Conservation (phyloP, 805 yeast species). For the Pachysolen tannophilus region DNA sequence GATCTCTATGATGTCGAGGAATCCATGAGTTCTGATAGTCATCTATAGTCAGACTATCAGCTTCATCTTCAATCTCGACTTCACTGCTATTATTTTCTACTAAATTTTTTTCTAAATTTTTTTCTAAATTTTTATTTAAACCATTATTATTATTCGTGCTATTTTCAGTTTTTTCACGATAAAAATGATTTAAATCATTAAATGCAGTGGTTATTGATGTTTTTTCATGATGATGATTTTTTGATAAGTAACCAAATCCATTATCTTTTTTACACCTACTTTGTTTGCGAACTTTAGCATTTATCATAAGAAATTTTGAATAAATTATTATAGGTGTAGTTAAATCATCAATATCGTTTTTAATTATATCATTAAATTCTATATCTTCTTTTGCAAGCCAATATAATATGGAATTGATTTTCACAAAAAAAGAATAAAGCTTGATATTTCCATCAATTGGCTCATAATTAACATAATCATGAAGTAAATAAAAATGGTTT, state of each 20-base stretch:
- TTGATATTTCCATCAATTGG: not conserved
- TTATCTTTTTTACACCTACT: not conserved
- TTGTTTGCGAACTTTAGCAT: not conserved
- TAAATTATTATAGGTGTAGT: not conserved
- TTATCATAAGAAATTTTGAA: slow-evolving; percentile 1
- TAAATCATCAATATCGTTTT: slow-evolving; percentile 4
- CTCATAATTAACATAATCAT: not conserved
- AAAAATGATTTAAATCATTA: not conserved
- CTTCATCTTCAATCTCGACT: too few relatives aligned
- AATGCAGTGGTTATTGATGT: not conserved
- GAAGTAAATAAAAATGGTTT: not conserved
- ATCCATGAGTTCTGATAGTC: too few relatives aligned
- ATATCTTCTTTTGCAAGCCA: slow-evolving; percentile 7
- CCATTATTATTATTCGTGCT: too few relatives aligned
- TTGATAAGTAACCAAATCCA: not conserved
- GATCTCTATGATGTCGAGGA: too few relatives aligned
- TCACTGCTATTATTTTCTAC: too few relatives aligned
- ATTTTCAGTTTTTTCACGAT: not conserved
- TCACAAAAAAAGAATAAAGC: not conserved
- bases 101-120: too few relatives aligned
- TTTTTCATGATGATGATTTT: not conserved
- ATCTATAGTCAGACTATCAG: too few relatives aligned
- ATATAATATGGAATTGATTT: slow-evolving; percentile 1
- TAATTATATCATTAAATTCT: slow-evolving; percentile 5
- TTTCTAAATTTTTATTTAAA: too few relatives aligned